Evolutionary conservation across 768 basidiomycete genomes (phyloP).

Genomic region (Cantharellus anzutake): DNA sequence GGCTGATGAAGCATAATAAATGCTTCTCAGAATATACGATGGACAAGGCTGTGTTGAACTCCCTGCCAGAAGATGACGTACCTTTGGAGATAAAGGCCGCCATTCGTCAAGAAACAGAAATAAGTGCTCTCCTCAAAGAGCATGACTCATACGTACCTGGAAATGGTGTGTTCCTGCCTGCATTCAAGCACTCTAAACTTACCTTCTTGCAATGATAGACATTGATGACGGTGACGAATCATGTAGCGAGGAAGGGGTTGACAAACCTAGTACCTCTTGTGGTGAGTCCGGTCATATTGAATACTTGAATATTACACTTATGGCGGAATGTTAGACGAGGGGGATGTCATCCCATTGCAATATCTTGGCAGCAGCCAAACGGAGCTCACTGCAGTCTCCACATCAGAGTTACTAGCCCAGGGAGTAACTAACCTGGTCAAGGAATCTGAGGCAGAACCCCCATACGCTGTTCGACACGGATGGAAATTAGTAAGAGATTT

Average conservation of each 20-base stretch:
- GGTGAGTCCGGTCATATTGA: too few species aligned
- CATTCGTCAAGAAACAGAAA: constrained; percentile 11
- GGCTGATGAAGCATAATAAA: constrained; percentile 22
- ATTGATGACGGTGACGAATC: too few species aligned
- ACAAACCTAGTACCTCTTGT: too few species aligned
- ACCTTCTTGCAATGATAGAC: too few species aligned
- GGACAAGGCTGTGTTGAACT: constrained; percentile 5
- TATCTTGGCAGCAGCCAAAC: constrained; percentile 8
- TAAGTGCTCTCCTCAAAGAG: constrained; percentile 2
- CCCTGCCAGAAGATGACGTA: constrained; percentile 19
- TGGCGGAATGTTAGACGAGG: background rate
- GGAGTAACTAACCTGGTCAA: background rate
- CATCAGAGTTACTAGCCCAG: constrained; percentile 2
- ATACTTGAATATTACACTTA: too few species aligned
- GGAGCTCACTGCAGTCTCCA: background rate
- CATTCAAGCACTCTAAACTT: too few species aligned
- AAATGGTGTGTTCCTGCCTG: background rate
- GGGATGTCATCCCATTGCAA: constrained; percentile 16
- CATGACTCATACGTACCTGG: background rate
- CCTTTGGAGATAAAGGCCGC: constrained; percentile 15
- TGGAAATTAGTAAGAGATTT: background rate
- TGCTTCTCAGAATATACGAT: constrained; percentile 19
- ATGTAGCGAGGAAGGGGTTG: too few species aligned
- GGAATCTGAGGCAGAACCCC: background rate
- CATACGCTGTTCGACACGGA: background rate